Conservation (phyloP, 2,329 filamentous ascomycete genomes). For the Trichoderma hamatum region DNA sequence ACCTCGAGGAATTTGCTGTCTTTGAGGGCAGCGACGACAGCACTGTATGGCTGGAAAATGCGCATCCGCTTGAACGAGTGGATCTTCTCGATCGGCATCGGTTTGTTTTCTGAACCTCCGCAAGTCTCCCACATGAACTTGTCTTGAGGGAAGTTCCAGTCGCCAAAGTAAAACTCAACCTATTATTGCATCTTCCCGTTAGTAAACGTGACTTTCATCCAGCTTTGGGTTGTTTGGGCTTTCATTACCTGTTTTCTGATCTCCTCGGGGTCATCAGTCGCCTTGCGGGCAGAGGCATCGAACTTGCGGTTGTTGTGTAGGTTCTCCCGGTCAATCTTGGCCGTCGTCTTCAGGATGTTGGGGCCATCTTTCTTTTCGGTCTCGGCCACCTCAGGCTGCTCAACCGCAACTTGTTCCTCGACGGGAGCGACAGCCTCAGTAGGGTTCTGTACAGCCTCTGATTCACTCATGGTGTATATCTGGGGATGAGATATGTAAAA, state of each 20-base stretch:
- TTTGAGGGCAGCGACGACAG: conserved; percentile 80
- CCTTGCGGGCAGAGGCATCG: conserved; percentile 66
- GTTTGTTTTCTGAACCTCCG: conserved; percentile 77
- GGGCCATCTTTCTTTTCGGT: conserved; percentile 30
- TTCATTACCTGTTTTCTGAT: conserved; percentile 77
- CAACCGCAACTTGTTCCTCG: conserved; percentile 33
- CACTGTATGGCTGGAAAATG: conserved; percentile 84
- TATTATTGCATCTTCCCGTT: conserved; percentile 40
- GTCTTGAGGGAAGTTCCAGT: conserved; percentile 86
- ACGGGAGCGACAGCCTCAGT: conserved; percentile 40
- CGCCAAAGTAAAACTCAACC: conserved; percentile 96
- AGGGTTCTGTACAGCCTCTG: conserved; percentile 45
- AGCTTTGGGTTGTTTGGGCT: neutral
- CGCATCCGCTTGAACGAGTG: conserved; percentile 94
- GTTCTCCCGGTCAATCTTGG: conserved; percentile 44
- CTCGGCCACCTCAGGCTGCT: conserved; percentile 29
- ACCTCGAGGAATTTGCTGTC: conserved; percentile 74
- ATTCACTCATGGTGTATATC: conserved; percentile 44
- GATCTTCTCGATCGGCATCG: conserved; percentile 76
- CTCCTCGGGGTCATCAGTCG: conserved; percentile 75
- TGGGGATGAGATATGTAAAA: neutral
- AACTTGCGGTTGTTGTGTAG: conserved; percentile 67
- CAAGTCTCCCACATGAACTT: conserved; percentile 82
- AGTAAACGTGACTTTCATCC: neutral
- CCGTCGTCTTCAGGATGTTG: conserved; percentile 51